Percentiles rank a stretch among this genome's conserved stretches.
These are phyloP conservation scores for Mercurialis annua DNA, from an alignment of 345 rosid species.

Conservation along the genomic window DNA sequence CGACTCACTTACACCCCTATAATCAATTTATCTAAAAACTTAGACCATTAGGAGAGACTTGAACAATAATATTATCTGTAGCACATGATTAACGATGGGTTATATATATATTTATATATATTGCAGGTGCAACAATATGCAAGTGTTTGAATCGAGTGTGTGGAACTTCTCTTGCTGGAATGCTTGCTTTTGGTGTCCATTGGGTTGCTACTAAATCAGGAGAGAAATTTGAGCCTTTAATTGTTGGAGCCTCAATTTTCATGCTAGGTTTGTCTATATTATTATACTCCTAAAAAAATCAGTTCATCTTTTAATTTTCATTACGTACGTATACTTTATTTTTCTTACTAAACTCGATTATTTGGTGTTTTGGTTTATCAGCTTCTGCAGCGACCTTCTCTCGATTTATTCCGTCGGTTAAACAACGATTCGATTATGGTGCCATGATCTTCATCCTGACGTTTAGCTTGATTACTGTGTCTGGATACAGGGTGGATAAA, in stretches of 20 bases:
- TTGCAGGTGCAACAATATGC: conserved; percentile 38
- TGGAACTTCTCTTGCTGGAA: conserved; percentile 45
- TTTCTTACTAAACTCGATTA: not conserved
- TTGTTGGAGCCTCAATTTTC: conserved; percentile 42
- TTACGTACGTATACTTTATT: too few species aligned
- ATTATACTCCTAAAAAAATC: too few species aligned
- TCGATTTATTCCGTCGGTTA: conserved; percentile 37
- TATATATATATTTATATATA: too few species aligned
- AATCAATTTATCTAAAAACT: too few species aligned
- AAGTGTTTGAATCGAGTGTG: conserved; percentile 41
- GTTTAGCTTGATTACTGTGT: conserved; percentile 37
- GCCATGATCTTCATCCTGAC: conserved; percentile 47
- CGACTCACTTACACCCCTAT: too few species aligned
- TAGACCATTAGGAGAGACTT: too few species aligned
- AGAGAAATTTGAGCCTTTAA: conserved; percentile 27
- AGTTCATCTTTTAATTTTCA: too few species aligned
- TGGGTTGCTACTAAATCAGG: conserved; percentile 44
- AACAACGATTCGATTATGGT: conserved; percentile 41
- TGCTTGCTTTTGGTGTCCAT: conserved; percentile 45
- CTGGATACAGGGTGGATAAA: conserved; percentile 38
- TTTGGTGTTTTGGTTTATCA: conserved; percentile 7
- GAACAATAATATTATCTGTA: too few species aligned
- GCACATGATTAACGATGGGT: too few species aligned
- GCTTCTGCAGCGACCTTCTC: conserved; percentile 43
- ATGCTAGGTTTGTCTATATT: conserved; percentile 29